A percentile compares a stretch with the other conserved stretches of the same genome.
Evolutionary conservation across 1,284 basidiomycete species (phyloP).

Genomic region (Tilletia caries): DNA sequence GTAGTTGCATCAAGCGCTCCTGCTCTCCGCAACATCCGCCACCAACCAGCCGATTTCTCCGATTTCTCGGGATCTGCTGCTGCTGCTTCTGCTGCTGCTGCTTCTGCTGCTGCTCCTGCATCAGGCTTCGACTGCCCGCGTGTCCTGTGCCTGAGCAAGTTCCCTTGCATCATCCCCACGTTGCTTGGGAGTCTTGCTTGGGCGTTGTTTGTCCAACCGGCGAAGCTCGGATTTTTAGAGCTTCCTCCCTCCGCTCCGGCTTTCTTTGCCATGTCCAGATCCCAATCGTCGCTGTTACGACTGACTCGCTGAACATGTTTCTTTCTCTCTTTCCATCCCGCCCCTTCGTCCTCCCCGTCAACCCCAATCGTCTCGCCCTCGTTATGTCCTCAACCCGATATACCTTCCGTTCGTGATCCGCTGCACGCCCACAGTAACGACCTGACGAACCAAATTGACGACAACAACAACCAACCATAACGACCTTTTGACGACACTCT

Average conservation of each 20-base stretch:
- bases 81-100: too few relatives aligned
- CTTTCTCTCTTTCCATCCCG: background rate
- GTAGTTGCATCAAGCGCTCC: too few relatives aligned
- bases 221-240: background rate
- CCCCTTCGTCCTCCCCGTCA: background rate
- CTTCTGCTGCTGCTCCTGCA: too few relatives aligned
- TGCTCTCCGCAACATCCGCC: too few relatives aligned
- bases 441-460: constrained; percentile 1
- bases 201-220: too few relatives aligned
- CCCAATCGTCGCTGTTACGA: background rate
- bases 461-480: background rate
- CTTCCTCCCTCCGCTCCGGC: background rate
- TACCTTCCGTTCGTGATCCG: background rate
- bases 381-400: background rate
- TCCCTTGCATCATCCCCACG: too few relatives aligned
- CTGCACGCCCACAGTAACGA: constrained; percentile 7
- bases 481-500: constrained; percentile 6
- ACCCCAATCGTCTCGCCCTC: background rate
- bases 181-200: too few relatives aligned
- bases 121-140: too few relatives aligned
- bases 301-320: background rate
- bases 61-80: too few relatives aligned
- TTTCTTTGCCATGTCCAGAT: background rate
- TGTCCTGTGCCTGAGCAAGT: too few relatives aligned
- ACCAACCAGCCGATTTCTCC: too few relatives aligned